phyloP scores from a whole-genome alignment of 1,284 basidiomycete species.

The Ustilago crameri region DNA sequence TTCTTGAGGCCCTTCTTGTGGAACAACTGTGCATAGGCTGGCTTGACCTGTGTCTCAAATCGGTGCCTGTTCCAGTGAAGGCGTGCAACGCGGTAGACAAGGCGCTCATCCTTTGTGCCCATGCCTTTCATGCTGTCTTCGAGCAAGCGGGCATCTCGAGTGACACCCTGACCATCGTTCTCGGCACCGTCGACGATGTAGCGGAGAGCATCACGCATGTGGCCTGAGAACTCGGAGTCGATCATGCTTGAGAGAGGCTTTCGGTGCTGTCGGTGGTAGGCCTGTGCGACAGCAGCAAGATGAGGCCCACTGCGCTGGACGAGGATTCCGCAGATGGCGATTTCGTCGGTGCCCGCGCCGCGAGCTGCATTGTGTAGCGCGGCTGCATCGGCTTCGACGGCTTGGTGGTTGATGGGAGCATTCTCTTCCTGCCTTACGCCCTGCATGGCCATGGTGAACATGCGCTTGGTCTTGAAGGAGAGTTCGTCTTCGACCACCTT shows the following conservation, averaged over 20 bases:
- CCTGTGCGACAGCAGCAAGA: conserved; percentile 60
- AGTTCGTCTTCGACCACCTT: conserved; percentile 65
- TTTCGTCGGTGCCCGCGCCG: conserved; percentile 61
- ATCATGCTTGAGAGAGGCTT: conserved; percentile 55
- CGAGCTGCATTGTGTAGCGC: conserved; percentile 40
- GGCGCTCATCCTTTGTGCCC: conserved; percentile 63
- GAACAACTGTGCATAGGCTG: conserved; percentile 60
- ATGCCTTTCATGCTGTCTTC: conserved; percentile 65
- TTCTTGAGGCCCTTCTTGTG: conserved; percentile 59
- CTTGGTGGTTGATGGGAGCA: conserved; percentile 43
- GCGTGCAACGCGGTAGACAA: conserved; percentile 57
- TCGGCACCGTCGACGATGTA: conserved; percentile 66
- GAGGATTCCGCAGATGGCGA: conserved; percentile 64
- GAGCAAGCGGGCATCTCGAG: conserved; percentile 62
- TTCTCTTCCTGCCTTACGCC: conserved; percentile 59
- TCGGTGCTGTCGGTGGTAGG: conserved; percentile 55
- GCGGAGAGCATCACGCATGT: conserved; percentile 62
- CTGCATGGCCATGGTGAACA: conserved; percentile 63
- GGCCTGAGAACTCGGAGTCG: conserved; percentile 63
- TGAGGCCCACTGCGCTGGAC: conserved; percentile 61
- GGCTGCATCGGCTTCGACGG: conserved; percentile 49
- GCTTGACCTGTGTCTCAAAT: conserved; percentile 62
- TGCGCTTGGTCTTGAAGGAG: conserved; percentile 65
- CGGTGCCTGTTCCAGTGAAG: conserved; percentile 63
- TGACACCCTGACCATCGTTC: conserved; percentile 58